phyloP scores from a whole-genome alignment of 192 early-diverging fungal species.

The Podila minutissima region DNA sequence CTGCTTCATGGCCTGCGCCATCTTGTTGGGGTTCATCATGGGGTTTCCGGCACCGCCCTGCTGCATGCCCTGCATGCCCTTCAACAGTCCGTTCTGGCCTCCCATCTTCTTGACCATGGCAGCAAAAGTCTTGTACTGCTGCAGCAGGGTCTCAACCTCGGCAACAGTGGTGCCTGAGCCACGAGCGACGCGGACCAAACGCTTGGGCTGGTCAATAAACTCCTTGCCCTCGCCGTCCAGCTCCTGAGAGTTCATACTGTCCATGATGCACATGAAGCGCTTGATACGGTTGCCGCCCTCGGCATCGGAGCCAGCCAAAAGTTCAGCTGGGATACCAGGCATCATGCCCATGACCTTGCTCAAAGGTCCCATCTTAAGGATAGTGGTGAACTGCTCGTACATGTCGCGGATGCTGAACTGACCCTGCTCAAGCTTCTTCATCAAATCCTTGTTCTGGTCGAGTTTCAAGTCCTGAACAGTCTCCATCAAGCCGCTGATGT shows the following conservation, averaged over 20 bases:
- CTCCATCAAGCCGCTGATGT: slow-evolving; percentile 87
- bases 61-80: slow-evolving; percentile 62
- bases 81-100: slow-evolving; percentile 86
- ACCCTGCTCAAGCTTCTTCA: slow-evolving; percentile 89
- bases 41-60: slow-evolving; percentile 30
- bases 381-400: slow-evolving; percentile 92
- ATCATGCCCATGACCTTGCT: slow-evolving; percentile 86
- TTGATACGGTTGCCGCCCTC: slow-evolving; percentile 69
- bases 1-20: slow-evolving; percentile 46
- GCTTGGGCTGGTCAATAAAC: slow-evolving; percentile 77
- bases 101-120: slow-evolving; percentile 95
- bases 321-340: slow-evolving; percentile 66
- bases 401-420: slow-evolving; percentile 92
- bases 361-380: slow-evolving; percentile 91
- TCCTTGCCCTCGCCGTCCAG: slow-evolving; percentile 87
- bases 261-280: slow-evolving; percentile 91
- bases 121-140: slow-evolving; percentile 80
- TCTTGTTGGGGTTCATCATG: slow-evolving; percentile 36
- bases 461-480: slow-evolving; percentile 89
- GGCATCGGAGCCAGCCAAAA: slow-evolving; percentile 59
- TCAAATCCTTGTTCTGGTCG: slow-evolving; percentile 86
- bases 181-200: slow-evolving; percentile 82
- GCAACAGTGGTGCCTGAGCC: slow-evolving; percentile 85
- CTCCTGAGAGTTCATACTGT: slow-evolving; percentile 94
- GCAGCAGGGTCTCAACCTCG: slow-evolving; percentile 87